Evolutionary conservation across 805 yeast species (phyloP).

Genomic region (Diddensiella transvaalensis): DNA sequence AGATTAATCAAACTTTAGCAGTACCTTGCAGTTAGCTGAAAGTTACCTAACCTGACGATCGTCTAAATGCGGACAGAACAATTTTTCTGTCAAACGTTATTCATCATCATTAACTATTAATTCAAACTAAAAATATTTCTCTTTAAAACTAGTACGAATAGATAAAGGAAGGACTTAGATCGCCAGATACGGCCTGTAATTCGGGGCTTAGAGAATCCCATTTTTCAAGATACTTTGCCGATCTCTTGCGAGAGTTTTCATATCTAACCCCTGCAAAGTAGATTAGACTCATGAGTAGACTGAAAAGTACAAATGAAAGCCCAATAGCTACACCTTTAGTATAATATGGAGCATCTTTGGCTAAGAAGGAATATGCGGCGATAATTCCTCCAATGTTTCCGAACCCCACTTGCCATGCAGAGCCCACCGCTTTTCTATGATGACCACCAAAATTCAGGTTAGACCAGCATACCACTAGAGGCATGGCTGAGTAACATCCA

Average conservation of each 20-base stretch:
- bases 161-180: constrained; percentile 31
- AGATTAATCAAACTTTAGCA: no score
- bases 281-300: constrained; percentile 35
- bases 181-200: constrained; percentile 30
- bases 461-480: constrained; percentile 65
- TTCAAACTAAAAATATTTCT: no score
- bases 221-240: constrained; percentile 24
- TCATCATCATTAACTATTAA: no score
- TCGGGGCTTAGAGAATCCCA: constrained; percentile 24
- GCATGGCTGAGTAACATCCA: constrained; percentile 65
- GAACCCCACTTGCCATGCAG: constrained; percentile 64
- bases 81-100: no score
- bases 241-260: constrained; percentile 29
- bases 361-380: constrained; percentile 53
- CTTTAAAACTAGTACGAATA: constrained; percentile 32
- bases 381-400: constrained; percentile 74
- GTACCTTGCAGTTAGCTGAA: no score
- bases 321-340: constrained; percentile 51
- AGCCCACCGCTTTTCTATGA: constrained; percentile 52
- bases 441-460: constrained; percentile 63
- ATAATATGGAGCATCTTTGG: constrained; percentile 57
- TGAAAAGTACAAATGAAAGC: constrained; percentile 46
- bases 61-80: no score
- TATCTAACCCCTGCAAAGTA: constrained; percentile 36
- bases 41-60: no score